Evolutionary conservation across 805 yeast genomes (phyloP), one percentile per base, ranked within the genome.

Genomic region (Saccharomycopsis synnaedendra): DNA sequence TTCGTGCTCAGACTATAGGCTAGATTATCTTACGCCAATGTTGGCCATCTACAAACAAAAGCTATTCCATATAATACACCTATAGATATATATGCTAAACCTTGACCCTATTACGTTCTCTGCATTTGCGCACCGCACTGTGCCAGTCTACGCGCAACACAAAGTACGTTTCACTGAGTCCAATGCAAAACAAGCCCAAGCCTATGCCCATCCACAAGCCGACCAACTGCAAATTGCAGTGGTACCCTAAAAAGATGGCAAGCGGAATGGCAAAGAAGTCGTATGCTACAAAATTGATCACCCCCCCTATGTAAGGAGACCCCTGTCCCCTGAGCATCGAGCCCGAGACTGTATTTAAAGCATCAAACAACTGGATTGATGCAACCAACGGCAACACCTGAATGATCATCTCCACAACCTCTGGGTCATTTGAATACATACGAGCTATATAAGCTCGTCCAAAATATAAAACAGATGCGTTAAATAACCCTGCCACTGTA

Each of bases 261-360:
- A 82, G 54, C 0, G 95, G 95, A n/a, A 85, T 67, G 7, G 90
- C 95, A 44, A 87, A 60, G 2, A 73, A 56, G 56, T 87, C 86
- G 63, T 86, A 88, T 9, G 80, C 74, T 5, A 75, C 60, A 56
- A 87, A 62, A 59, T 82, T 85, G 49, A 86, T 67, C 45, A 74
- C 68, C 8, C 93, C 83, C 0, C 95, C 96, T 37, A 85, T 69
- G 40, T 75, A 71, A 61, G 87, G 95, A 61, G 84, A 72, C 6
- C 96, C 94, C 63, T 85, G 95, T 11, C 95, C 95, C 54, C 96
- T 71, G 48, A 88, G 67, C 39, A 88, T 71, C 2, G 95, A 89
- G 5, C 93, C 93, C 4, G 81, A 73, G 3, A 84, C 76, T 3
- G 86, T 85, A 55, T 83, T 85, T 48, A 79, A 59, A 1, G 85